These are phyloP conservation scores for Metschnikowia noctiluminum DNA, from an alignment of 805 yeast species.

Conservation along the genomic window DNA sequence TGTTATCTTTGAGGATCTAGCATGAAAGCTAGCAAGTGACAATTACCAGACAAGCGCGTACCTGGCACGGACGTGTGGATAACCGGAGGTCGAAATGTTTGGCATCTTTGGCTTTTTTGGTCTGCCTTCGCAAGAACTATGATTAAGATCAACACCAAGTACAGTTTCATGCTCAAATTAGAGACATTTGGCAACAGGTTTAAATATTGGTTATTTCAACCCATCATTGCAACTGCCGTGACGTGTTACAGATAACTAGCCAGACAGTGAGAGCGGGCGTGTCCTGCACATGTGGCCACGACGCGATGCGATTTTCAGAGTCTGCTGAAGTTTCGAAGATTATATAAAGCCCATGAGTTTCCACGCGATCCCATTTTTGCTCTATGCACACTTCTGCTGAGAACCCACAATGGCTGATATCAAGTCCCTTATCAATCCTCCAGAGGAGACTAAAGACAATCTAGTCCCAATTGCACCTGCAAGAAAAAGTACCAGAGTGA, in stretches of 20 bases:
- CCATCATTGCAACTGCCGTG: neutral
- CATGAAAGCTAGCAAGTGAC: too few species aligned
- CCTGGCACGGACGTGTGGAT: too few species aligned
- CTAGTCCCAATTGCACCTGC: neutral
- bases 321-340: slow-evolving; percentile 6
- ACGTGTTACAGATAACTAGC: neutral
- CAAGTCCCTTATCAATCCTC: slow-evolving; percentile 26
- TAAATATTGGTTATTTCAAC: too few species aligned
- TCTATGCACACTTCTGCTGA: slow-evolving; percentile 15
- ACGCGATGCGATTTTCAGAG: slow-evolving; percentile 8
- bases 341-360: slow-evolving; percentile 16
- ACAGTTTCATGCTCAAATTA: too few species aligned
- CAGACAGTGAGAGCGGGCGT: too few species aligned
- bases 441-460: slow-evolving; percentile 18
- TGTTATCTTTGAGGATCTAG: too few species aligned
- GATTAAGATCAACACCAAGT: too few species aligned
- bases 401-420: slow-evolving; percentile 23
- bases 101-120: too few species aligned
- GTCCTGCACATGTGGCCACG: neutral
- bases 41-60: too few species aligned
- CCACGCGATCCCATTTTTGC: slow-evolving; percentile 7
- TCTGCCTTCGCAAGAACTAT: too few species aligned
- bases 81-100: too few species aligned
- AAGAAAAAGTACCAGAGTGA: neutral
- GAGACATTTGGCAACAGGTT: too few species aligned